These are phyloP conservation scores for Orbilia brochopaga DNA, from an alignment of 2,329 filamentous ascomycete species.

Conservation along the genomic window DNA sequence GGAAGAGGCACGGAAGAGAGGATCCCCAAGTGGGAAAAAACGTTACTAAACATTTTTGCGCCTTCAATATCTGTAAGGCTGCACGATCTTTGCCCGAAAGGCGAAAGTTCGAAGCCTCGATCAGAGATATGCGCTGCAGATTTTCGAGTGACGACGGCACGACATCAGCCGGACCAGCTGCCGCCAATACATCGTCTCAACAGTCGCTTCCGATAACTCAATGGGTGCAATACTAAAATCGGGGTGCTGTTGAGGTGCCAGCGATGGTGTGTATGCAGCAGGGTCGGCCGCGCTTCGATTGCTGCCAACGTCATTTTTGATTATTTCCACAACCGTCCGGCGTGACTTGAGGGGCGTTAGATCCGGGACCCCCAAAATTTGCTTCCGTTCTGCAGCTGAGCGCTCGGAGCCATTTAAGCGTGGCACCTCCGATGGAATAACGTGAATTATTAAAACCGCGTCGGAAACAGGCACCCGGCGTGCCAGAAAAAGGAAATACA, in stretches of 20 bases:
- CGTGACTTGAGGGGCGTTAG: too few species aligned
- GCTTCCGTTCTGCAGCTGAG: too few species aligned
- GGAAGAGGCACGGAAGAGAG: constrained; percentile 13
- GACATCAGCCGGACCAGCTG: too few species aligned
- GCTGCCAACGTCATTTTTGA: too few species aligned
- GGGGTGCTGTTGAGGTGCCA: too few species aligned
- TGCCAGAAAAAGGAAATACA: constrained; percentile 42
- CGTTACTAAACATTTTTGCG: constrained; percentile 8
- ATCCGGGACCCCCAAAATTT: too few species aligned
- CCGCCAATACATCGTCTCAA: not conserved
- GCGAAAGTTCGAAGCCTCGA: constrained; percentile 19
- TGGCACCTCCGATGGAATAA: constrained; percentile 22
- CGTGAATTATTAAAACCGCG: constrained; percentile 42
- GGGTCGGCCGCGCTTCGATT: too few species aligned
- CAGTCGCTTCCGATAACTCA: constrained; percentile 2
- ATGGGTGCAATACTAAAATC: constrained; percentile 1
- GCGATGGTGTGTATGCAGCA: too few species aligned
- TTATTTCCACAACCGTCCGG: too few species aligned
- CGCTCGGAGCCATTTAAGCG: constrained; percentile 24
- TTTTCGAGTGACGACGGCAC: not conserved
- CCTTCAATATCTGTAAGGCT: constrained; percentile 50
- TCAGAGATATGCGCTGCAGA: constrained; percentile 10
- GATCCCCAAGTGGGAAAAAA: not conserved
- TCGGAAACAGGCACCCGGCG: constrained; percentile 48
- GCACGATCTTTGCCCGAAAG: constrained; percentile 14